A percentile compares a stretch with the other conserved stretches of the same genome.
phyloP scores from a whole-genome alignment of 1,284 basidiomycete genomes.

The Irpex lacteus region DNA sequence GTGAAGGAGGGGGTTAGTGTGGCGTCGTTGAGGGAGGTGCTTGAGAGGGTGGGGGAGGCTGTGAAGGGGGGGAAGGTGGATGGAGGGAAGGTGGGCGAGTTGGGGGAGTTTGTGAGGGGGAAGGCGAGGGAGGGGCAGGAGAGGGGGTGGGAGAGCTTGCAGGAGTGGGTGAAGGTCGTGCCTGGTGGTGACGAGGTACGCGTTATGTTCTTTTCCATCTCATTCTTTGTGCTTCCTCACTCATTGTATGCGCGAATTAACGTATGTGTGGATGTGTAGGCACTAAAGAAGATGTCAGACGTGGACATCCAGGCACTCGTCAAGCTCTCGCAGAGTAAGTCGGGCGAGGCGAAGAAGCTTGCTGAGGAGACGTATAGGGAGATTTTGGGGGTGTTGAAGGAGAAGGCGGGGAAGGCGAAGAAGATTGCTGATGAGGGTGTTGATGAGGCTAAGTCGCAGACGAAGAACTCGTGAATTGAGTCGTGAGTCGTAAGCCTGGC shows the following conservation, averaged over 20 bases:
- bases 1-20: slow-evolving; percentile 2
- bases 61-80: slow-evolving; percentile 23
- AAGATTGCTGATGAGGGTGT: slow-evolving; percentile 27
- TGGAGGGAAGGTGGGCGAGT: slow-evolving; percentile 30
- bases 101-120: slow-evolving; percentile 27
- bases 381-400: slow-evolving; percentile 31
- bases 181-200: slow-evolving; percentile 30
- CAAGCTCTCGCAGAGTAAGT: slow-evolving; percentile 25
- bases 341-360: slow-evolving; percentile 34
- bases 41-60: slow-evolving; percentile 25
- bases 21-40: slow-evolving; percentile 20
- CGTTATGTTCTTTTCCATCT: not conserved
- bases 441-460: slow-evolving; percentile 22
- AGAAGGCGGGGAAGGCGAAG: slow-evolving; percentile 34
- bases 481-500: not conserved
- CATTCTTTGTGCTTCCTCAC: not conserved
- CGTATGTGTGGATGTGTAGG: slow-evolving; percentile 7
- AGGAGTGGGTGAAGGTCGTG: slow-evolving; percentile 25
- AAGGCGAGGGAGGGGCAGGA: slow-evolving; percentile 28
- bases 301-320: slow-evolving; percentile 29
- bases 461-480: not conserved
- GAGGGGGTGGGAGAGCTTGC: slow-evolving; percentile 20
- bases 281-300: slow-evolving; percentile 30
- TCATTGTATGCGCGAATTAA: not conserved
- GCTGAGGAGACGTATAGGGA: slow-evolving; percentile 36